Evolutionary conservation across 768 basidiomycete genomes (phyloP).

Genomic region (Lactifluus volemus): DNA sequence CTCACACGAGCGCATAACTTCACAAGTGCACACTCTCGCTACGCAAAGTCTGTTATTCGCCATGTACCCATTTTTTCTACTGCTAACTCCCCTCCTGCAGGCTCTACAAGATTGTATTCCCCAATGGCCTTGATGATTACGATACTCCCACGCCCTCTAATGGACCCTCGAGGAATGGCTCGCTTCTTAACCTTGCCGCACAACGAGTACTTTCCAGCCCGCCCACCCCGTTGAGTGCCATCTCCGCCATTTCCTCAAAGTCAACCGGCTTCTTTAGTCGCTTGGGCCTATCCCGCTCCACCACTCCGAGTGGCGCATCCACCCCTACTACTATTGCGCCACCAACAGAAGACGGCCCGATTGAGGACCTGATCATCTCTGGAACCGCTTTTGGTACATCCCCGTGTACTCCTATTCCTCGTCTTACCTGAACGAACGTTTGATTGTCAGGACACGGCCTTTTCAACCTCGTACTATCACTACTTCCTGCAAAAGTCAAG

Average conservation of each 20-base stretch:
- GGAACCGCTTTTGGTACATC: constrained; percentile 68
- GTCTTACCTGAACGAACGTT: background rate
- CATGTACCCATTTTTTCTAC: background rate
- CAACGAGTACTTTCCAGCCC: constrained; percentile 14
- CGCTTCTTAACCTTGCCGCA: constrained; percentile 14
- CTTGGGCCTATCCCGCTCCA: constrained; percentile 21
- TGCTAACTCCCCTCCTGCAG: constrained; percentile 24
- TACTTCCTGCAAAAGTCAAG: constrained; percentile 66
- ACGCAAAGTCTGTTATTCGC: constrained; percentile 44
- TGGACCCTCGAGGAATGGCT: constrained; percentile 30
- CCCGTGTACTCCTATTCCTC: background rate
- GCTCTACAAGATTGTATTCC: constrained; percentile 60
- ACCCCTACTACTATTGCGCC: constrained; percentile 1
- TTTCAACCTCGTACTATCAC: constrained; percentile 73
- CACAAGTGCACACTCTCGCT: constrained; percentile 60
- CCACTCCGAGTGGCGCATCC: constrained; percentile 17
- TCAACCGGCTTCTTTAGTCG: constrained; percentile 24
- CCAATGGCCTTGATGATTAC: constrained; percentile 44
- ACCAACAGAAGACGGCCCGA: constrained; percentile 36
- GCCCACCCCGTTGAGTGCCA: constrained; percentile 17
- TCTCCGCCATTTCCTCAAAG: constrained; percentile 1
- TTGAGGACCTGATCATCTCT: constrained; percentile 66
- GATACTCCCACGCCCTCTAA: constrained; percentile 33
- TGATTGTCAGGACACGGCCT: constrained; percentile 30
- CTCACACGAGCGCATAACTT: background rate